Base-by-base conservation (phyloP, 805 yeast species). In the Starmerella sp. region DNA sequence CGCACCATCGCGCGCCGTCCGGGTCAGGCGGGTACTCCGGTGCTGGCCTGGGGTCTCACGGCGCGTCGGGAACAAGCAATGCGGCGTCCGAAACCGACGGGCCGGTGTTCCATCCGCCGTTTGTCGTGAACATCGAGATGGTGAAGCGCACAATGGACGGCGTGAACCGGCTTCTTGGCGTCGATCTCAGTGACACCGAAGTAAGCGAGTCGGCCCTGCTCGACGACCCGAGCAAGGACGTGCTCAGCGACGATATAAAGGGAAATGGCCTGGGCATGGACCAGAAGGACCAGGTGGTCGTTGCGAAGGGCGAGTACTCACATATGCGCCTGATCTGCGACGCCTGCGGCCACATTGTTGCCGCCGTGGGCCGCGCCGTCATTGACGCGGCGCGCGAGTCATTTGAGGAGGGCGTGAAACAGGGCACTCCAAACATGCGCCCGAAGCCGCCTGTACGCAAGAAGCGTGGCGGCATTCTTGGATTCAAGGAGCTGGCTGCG, bases 401-500 rank as follows among this genome's bases (percentile, higher is more conserved):
- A 36, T 45, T 55, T 34, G 60, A 60, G 34, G 67, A 65, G 49
- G 59, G 55, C 31, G 56, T 47, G 2, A 35, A 48, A 38, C 37
- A 34, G 29, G 55, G 56, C 38, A 13, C 41, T 37, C 48, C 55
- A 4, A 29, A n/a, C 9, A 38, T 37, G 47, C 57, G 54, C 42
- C 60, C 66, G 4, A 54, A 48, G 37, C 58, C 65, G 11, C 63
- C 64, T 10, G 61, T 70, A 17, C 65, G 69, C 52, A 68, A 68
- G 60, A 61, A 70, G 53, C 62, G 72, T 22, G 72, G 72, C 22
- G 73, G 73, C 13, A 67, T 69, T 35, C 57, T 69, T 60, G 73
- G 83, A 58, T 88, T 88, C 72, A 85, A 86, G 67, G 95, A 88
- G 67, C 75, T 88, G 65, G 96, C 95, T 8, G 82, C 86, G 22